Base-by-base conservation (phyloP, 805 yeast genomes). In the Clavispora fructus region DNA sequence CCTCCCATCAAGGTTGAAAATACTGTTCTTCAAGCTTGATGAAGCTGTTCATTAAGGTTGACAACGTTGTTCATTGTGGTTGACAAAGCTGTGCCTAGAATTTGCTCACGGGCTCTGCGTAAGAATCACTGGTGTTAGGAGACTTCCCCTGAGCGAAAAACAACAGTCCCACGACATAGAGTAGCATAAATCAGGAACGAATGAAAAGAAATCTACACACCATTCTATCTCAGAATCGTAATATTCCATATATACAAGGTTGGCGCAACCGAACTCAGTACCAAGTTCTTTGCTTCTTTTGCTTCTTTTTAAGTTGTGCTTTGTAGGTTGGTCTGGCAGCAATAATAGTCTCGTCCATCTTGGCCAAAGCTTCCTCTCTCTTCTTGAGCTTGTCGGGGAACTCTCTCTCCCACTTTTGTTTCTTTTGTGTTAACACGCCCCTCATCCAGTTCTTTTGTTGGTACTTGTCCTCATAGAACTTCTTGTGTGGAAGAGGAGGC, bases 401-500 rank as follows among this genome's bases (percentile, higher is more conserved):
- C 39, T 75, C 77, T 63, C 89, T 77, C 65, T 90, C 95, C 77
- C 89, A 80, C 67, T 83, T 84, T 55, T 82, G 85, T 39, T 89
- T 87, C 78, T 88, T 88, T 58, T 89, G 95, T 60, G 69, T 71
- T 59, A 80, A 63, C 25, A 87, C 87, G 65, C 96, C 96, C 58
- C 78, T 80, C 80, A 87, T 77, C 65, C 83, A 77, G 59, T 76
- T 76, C 71, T 85, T 84, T 50, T 77, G 73, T 39, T 77, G 74
- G 65, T 83, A 86, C 65, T 87, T 88, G 52, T 87, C 94, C 59
- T 80, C 81, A 68, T 77, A 87, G 79, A 90, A 86, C 64, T 74
- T 78, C 74, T 85, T 85, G 53, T 77, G 76, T 40, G 79, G 77
- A 40, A 80, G 60, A 27, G 78, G 73, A 26, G 97, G 97, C 63